Evolutionary conservation across 352 stramenopile species (phyloP).

Genomic region (Blastocystis sp.): DNA sequence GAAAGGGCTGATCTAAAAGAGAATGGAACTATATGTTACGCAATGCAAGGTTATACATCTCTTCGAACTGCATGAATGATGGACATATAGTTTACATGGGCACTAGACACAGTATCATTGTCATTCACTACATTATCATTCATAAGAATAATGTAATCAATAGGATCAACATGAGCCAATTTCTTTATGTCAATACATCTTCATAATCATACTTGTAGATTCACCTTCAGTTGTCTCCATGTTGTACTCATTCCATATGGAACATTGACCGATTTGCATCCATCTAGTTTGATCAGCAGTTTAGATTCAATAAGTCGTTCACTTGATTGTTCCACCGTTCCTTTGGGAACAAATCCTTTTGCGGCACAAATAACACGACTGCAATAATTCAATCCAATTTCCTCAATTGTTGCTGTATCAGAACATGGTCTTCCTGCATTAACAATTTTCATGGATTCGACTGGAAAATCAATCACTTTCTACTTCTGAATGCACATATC

Average conservation of each 20-base stretch:
- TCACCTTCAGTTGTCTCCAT: constrained; percentile 60
- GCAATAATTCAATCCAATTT: constrained; percentile 60
- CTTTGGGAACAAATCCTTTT: constrained; percentile 2
- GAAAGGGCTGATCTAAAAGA: not conserved
- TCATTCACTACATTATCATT: constrained; percentile 48
- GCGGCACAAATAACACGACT: constrained; percentile 54
- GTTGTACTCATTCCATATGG: constrained; percentile 32
- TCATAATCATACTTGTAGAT: not conserved
- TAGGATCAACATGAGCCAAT: constrained; percentile 25
- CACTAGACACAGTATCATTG: constrained; percentile 35
- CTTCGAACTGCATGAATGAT: constrained; percentile 47
- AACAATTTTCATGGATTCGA: constrained; percentile 40
- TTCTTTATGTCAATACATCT: not conserved
- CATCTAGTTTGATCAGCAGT: constrained; percentile 41
- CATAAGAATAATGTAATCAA: constrained; percentile 34
- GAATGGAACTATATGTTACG: not conserved
- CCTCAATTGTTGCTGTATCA: constrained; percentile 40
- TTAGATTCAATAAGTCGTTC: not conserved
- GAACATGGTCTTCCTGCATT: constrained; percentile 38
- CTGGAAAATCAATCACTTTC: constrained; percentile 46
- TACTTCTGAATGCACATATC: not conserved
- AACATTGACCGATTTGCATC: constrained; percentile 21
- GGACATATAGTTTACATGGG: constrained; percentile 63
- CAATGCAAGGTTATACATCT: not conserved
- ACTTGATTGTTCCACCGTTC: not conserved